Evolutionary conservation across 495 filamentous ascomycete genomes (phyloP), one percentile per base, ranked within the genome.

Genomic region (Tuber indicum): DNA sequence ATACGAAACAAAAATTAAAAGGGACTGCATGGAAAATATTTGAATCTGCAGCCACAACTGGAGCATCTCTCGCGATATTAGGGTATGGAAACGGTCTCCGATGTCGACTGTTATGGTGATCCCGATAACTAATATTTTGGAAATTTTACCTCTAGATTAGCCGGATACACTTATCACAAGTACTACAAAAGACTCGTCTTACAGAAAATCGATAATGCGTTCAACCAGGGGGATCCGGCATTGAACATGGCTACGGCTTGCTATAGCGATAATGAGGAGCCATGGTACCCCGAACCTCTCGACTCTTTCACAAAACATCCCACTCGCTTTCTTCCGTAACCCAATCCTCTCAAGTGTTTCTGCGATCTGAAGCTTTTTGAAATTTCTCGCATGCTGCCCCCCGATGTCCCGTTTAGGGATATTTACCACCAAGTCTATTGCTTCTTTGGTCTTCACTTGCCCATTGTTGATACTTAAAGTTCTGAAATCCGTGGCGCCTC

Each of bases 151-250:
- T 87, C 87, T 76, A 92, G 89, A 69, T 84, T 91, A 9, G 93
- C 94, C 32, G 95, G 93, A 62, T 99, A 94, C 83, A 87, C 86
- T 72, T 97, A 97, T 84, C 94, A 96, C 81, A 88, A 86, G 82
- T 93, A 92, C 82, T 99, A 99, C 88, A 99, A 99, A 86, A 88
- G 91, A 83, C 83, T 95, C 69, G 92, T 98, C 41, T 85, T 97
- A 16, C 84, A 91, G 75, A 99, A 99, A 85, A 97, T 98, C 86
- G 90, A 94, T 78, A 91, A 94, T 81, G 96, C 96, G n/a, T 98
- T 99, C 84, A 86, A 90, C 46, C 92, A 93, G 14, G 96, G 96
- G 8, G 96, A 99, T 83, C 96, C 96, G 0, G 94, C 95, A 0
- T 87, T 99, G 3, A 94, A 93, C 69, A 86, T 99, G 23, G 95